Percentiles rank a stretch among this genome's conserved stretches.
These are phyloP conservation scores for Gloeophyllum trabeum DNA, from an alignment of 768 basidiomycete genomes.

Conservation along the genomic window DNA sequence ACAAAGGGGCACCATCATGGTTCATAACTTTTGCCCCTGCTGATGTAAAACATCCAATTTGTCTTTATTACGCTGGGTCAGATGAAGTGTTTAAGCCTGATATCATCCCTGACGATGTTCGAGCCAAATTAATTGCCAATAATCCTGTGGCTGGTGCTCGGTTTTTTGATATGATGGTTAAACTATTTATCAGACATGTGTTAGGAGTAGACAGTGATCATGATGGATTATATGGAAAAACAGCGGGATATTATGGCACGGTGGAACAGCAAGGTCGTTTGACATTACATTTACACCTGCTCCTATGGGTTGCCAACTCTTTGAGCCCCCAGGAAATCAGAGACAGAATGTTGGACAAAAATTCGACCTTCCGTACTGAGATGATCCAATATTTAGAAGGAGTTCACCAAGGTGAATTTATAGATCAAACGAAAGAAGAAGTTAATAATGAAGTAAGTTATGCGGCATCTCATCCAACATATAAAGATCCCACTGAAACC, in stretches of 20 bases:
- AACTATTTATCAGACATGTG: not conserved
- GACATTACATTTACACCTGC: conserved; percentile 25
- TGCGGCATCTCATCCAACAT: too few relatives aligned
- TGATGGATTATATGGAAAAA: conserved; percentile 15
- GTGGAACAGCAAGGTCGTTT: conserved; percentile 27
- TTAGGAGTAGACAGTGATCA: not conserved
- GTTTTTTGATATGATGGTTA: conserved; percentile 4
- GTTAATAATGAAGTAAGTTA: not conserved
- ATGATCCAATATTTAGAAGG: conserved; percentile 20
- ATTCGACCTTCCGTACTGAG: conserved; percentile 13
- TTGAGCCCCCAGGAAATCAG: conserved; percentile 5
- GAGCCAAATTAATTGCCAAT: conserved; percentile 1
- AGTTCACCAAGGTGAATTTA: conserved; percentile 18
- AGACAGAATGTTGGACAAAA: conserved; percentile 10
- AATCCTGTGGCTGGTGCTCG: conserved; percentile 4
- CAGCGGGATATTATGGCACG: conserved; percentile 24
- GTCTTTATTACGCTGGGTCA: conserved; percentile 8
- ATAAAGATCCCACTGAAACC: too few relatives aligned
- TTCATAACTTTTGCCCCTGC: conserved; percentile 13
- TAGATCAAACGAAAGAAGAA: not conserved
- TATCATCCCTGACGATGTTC: not conserved
- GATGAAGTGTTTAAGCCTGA: not conserved
- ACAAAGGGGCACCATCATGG: conserved; percentile 8
- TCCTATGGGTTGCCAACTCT: conserved; percentile 21
- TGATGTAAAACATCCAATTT: conserved; percentile 10